Percentiles rank a stretch among this genome's conserved stretches.
These are phyloP conservation scores for Verticillium dahliae DNA, from an alignment of 2,329 filamentous ascomycete species.

Conservation along the genomic window DNA sequence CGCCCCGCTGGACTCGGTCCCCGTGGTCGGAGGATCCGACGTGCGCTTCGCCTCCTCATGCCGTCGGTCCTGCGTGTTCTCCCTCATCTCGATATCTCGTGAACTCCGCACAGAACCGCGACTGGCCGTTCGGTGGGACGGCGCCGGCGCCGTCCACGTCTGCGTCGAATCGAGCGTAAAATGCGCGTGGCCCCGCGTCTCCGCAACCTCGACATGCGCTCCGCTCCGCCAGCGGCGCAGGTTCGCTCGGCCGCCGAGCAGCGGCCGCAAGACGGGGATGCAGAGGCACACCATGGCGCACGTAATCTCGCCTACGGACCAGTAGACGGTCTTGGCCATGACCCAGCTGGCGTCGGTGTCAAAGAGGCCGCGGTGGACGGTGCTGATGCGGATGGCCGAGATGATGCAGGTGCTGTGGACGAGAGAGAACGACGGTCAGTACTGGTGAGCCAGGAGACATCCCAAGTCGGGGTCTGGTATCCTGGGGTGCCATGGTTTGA, in stretches of 20 bases:
- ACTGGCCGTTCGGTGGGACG: neutral
- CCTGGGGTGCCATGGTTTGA: neutral
- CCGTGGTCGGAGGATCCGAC: neutral
- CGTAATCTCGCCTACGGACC: slow-evolving; percentile 32
- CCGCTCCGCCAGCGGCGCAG: neutral
- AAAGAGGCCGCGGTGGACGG: slow-evolving; percentile 17
- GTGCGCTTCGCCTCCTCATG: neutral
- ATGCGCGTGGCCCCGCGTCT: neutral
- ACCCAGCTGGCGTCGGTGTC: slow-evolving; percentile 24
- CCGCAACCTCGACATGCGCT: neutral
- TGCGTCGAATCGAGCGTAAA: neutral
- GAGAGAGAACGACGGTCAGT: neutral
- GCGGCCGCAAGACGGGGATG: slow-evolving; percentile 28
- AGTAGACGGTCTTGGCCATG: slow-evolving; percentile 23
- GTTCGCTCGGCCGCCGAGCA: slow-evolving; percentile 10
- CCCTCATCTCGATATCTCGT: neutral
- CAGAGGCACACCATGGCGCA: slow-evolving; percentile 31
- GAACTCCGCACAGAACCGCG: neutral
- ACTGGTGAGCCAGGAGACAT: too few relatives aligned
- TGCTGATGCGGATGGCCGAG: slow-evolving; percentile 20
- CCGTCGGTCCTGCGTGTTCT: neutral
- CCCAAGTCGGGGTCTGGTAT: too few relatives aligned
- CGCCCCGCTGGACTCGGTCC: neutral
- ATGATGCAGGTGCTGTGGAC: slow-evolving; percentile 3
- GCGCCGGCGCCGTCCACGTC: neutral